phyloP scores from a whole-genome alignment of 225 moss, liverwort and hornwort species.

The Marchantia polymorpha region DNA sequence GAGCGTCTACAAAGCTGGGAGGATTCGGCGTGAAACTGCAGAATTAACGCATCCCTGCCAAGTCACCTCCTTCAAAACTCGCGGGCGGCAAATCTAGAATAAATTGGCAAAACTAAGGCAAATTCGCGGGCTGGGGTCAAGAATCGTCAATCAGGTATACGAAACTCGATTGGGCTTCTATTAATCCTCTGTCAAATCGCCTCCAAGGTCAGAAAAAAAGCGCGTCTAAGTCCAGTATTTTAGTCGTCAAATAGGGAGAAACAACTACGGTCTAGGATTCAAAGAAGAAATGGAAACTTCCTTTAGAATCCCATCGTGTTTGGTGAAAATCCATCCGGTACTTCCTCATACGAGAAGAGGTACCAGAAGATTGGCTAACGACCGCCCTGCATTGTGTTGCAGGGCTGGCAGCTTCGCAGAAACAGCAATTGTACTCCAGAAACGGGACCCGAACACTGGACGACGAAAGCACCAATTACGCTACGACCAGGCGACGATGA shows the following conservation, averaged over 20 bases:
- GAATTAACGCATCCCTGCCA: neutral
- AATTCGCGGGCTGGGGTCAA: neutral
- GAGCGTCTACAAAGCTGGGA: neutral
- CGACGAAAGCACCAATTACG: neutral
- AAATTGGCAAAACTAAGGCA: neutral
- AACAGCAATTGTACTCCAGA: neutral
- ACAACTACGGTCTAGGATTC: conserved; percentile 12
- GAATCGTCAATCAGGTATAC: neutral
- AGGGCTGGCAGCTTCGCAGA: neutral
- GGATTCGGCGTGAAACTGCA: neutral
- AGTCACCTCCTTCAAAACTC: neutral
- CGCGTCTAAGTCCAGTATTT: neutral
- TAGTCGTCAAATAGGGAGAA: conserved; percentile 21
- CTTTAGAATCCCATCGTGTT: neutral
- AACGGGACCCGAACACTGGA: neutral
- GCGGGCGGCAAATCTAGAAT: neutral
- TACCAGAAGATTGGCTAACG: neutral
- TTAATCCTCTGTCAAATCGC: neutral
- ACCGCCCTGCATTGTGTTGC: conserved; percentile 10
- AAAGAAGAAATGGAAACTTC: neutral
- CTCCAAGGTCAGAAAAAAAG: neutral
- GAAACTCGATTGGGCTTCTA: neutral
- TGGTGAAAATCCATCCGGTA: conserved; percentile 16
- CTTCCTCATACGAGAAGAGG: conserved; percentile 12
- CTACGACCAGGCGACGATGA: neutral